Conservation (phyloP, 2,329 filamentous ascomycete genomes). For the Bipolaris cookei region DNA sequence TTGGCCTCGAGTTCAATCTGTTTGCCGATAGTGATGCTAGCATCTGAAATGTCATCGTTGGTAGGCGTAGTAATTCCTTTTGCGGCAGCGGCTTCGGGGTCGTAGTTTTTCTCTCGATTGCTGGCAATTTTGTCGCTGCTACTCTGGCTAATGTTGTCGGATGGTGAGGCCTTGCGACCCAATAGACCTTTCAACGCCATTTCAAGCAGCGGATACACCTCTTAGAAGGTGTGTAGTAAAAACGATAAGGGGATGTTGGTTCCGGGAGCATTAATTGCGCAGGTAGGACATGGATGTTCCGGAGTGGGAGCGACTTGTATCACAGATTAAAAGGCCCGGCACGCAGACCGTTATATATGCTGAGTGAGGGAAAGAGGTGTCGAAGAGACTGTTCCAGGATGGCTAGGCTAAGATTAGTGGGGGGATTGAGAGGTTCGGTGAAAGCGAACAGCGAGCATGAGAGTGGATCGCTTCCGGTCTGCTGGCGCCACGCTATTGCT, state of each 20-base stretch:
- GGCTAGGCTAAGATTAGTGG: constrained; percentile 22
- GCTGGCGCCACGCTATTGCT: constrained; percentile 24
- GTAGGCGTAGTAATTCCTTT: constrained; percentile 48
- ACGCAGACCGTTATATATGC: constrained; percentile 17
- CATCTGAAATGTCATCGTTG: constrained; percentile 44
- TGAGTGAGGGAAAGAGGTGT: constrained; percentile 14
- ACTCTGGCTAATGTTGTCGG: constrained; percentile 22
- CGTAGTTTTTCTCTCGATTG: constrained; percentile 29
- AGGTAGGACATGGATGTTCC: neutral
- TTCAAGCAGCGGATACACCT: constrained; percentile 57
- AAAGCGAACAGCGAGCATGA: constrained; percentile 21
- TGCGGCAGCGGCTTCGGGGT: constrained; percentile 43
- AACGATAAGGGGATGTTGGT: constrained; percentile 41
- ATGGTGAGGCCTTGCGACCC: constrained; percentile 27
- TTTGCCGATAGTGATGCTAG: constrained; percentile 59
- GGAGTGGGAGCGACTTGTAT: constrained; percentile 2
- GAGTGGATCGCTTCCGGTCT: constrained; percentile 11
- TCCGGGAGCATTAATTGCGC: constrained; percentile 50
- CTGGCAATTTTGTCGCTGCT: constrained; percentile 24
- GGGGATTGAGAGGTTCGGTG: constrained; percentile 21
- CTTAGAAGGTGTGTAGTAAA: constrained; percentile 50
- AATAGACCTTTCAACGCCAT: constrained; percentile 56
- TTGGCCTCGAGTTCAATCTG: constrained; percentile 80
- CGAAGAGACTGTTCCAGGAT: constrained; percentile 5
- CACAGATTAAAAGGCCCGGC: constrained; percentile 5